Percentiles rank a stretch among this genome's conserved stretches.
phyloP scores from a whole-genome alignment of 1,284 basidiomycete genomes.

The Cerrena zonata region DNA sequence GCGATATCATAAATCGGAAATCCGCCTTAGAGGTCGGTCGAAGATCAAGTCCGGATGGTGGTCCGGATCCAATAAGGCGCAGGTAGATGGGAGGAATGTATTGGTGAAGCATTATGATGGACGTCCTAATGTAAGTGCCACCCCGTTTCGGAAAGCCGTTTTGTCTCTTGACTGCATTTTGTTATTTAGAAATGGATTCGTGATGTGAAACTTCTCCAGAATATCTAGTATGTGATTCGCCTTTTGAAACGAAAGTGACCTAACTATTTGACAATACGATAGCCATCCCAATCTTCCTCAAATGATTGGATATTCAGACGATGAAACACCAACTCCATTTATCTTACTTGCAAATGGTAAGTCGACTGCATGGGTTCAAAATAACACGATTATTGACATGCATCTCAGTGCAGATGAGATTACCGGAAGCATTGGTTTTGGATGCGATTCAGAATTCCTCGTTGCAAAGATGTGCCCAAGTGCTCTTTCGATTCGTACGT shows the following conservation, averaged over 20 bases:
- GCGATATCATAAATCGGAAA: constrained; percentile 45
- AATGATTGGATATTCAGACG: constrained; percentile 47
- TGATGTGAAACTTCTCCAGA: constrained; percentile 47
- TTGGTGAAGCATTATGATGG: constrained; percentile 43
- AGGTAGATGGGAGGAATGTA: constrained; percentile 34
- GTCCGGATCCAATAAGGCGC: constrained; percentile 36
- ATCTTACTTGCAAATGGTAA: constrained; percentile 45
- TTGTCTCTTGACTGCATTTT: neutral
- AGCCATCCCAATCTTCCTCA: constrained; percentile 53
- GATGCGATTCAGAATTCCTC: constrained; percentile 26
- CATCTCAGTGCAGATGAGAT: constrained; percentile 35
- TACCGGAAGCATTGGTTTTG: constrained; percentile 25
- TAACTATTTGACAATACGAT: constrained; percentile 3
- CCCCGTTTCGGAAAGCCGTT: neutral
- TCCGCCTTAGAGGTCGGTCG: constrained; percentile 31
- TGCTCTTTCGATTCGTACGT: constrained; percentile 33
- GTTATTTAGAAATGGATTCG: constrained; percentile 39
- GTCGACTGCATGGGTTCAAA: neutral
- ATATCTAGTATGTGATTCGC: constrained; percentile 37
- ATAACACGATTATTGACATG: neutral
- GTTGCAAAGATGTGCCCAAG: constrained; percentile 31
- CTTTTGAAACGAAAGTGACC: neutral
- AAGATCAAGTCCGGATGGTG: constrained; percentile 41
- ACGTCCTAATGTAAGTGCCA: constrained; percentile 27
- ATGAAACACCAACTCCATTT: constrained; percentile 42